These are phyloP conservation scores for Kwoniella heveanensis DNA, from an alignment of 768 basidiomycete genomes.

Conservation along the genomic window DNA sequence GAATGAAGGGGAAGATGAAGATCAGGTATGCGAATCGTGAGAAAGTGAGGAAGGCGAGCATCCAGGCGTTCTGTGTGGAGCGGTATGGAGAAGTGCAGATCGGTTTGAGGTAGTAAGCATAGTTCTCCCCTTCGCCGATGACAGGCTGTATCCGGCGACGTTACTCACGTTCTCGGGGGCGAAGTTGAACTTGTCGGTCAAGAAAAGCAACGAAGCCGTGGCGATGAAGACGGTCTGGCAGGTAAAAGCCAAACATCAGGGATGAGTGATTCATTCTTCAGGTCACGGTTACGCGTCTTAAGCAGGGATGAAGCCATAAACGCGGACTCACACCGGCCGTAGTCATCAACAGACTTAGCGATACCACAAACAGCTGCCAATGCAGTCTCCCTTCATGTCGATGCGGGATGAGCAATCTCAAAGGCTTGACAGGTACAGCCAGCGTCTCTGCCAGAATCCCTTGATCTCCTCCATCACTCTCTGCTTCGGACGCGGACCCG, in stretches of 20 bases:
- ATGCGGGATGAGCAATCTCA: slow-evolving; percentile 39
- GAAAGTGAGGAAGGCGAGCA: slow-evolving; percentile 47
- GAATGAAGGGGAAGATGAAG: slow-evolving; percentile 46
- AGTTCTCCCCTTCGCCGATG: no score
- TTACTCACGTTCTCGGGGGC: slow-evolving; percentile 41
- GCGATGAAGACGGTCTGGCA: slow-evolving; percentile 46
- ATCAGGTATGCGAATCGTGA: slow-evolving; percentile 40
- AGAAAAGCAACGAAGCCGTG: slow-evolving; percentile 45
- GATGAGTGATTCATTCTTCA: no score
- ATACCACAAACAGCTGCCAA: slow-evolving; percentile 44
- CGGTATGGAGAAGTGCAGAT: neutral
- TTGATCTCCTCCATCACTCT: neutral
- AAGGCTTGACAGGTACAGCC: slow-evolving; percentile 38
- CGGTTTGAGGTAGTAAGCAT: no score
- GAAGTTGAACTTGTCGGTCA: slow-evolving; percentile 49
- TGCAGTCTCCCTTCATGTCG: slow-evolving; percentile 31
- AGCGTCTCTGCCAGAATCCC: slow-evolving; percentile 26
- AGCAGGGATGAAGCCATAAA: no score
- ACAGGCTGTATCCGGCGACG: no score
- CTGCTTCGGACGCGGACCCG: slow-evolving; percentile 1
- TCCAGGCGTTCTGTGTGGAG: slow-evolving; percentile 41
- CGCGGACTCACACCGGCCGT: slow-evolving; percentile 44
- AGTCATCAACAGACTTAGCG: slow-evolving; percentile 41
- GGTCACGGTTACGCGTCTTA: no score
- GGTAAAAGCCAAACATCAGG: no score